These are phyloP conservation scores for Kazachstania sp. DNA, from an alignment of 1,139 yeast genomes.

Conservation along the genomic window DNA sequence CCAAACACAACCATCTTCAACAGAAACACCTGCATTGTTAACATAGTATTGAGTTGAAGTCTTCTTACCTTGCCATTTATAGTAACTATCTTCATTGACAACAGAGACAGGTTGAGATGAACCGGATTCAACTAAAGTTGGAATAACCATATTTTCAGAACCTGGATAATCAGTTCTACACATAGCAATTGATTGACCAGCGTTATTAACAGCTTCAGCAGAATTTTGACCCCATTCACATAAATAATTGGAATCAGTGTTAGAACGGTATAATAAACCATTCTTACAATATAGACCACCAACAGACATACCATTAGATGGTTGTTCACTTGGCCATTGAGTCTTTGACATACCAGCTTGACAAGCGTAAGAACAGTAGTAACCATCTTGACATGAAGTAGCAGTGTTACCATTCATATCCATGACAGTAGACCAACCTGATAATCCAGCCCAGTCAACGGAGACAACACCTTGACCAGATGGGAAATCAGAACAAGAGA, in stretches of 20 bases:
- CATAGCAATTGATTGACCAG: slow-evolving; percentile 61
- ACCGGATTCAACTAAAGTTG: slow-evolving; percentile 74
- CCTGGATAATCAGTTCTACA: slow-evolving; percentile 99
- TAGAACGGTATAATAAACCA: slow-evolving; percentile 75
- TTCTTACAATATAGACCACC: slow-evolving; percentile 80
- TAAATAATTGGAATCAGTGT: slow-evolving; percentile 50
- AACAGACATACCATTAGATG: slow-evolving; percentile 75
- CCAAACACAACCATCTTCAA: slow-evolving; percentile 90
- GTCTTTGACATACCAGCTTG: slow-evolving; percentile 96
- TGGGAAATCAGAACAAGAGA: slow-evolving; percentile 54
- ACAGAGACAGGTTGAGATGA: slow-evolving; percentile 58
- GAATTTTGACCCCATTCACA: slow-evolving; percentile 78
- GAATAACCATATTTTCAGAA: slow-evolving; percentile 94
- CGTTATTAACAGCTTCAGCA: slow-evolving; percentile 61
- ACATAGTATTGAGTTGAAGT: slow-evolving; percentile 97
- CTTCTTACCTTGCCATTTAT: slow-evolving; percentile 68
- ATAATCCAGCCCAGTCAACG: slow-evolving; percentile 49
- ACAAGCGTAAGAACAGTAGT: slow-evolving; percentile 94
- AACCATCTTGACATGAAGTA: slow-evolving; percentile 69
- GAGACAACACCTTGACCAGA: slow-evolving; percentile 68
- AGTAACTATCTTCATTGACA: slow-evolving; percentile 70
- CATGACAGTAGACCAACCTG: slow-evolving; percentile 66
- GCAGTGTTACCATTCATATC: slow-evolving; percentile 56
- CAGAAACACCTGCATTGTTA: slow-evolving; percentile 88
- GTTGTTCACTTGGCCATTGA: slow-evolving; percentile 88